phyloP scores from a whole-genome alignment of 345 rosid species.

The Syzygium aqueum region DNA sequence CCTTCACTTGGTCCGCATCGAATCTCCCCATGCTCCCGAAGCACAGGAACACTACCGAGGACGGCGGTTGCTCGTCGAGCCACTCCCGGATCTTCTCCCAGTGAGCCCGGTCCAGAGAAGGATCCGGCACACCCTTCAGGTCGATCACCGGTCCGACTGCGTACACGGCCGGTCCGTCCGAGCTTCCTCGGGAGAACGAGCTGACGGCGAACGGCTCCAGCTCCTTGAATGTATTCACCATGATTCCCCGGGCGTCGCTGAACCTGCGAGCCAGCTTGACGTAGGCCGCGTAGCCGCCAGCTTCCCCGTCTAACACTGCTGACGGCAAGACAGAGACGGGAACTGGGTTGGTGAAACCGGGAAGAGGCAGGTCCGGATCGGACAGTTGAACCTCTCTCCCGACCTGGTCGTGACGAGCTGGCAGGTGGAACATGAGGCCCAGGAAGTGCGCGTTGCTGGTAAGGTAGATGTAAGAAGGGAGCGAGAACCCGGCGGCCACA shows the following conservation, averaged over 20 bases:
- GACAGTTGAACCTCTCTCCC: constrained; percentile 4
- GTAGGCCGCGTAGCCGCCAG: constrained; percentile 23
- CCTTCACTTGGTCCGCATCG: constrained; percentile 20
- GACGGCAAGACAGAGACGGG: constrained; percentile 31
- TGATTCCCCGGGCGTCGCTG: constrained; percentile 22
- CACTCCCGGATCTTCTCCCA: constrained; percentile 19
- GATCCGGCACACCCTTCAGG: constrained; percentile 2
- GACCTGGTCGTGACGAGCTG: constrained; percentile 9
- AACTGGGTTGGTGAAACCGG: constrained; percentile 23
- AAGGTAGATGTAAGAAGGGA: constrained; percentile 42
- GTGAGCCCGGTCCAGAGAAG: constrained; percentile 7
- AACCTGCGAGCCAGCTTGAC: constrained; percentile 25
- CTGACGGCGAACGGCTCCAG: constrained; percentile 26
- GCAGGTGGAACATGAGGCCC: constrained; percentile 27
- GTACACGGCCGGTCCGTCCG: constrained; percentile 21
- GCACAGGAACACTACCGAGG: constrained; percentile 39
- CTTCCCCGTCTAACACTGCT: constrained; percentile 7
- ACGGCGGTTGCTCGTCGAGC: constrained; percentile 37
- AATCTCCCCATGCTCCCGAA: constrained; percentile 37
- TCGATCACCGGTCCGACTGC: constrained; percentile 23
- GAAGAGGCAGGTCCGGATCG: constrained; percentile 8
- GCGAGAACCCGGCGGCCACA: constrained; percentile 20
- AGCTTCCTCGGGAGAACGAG: constrained; percentile 4
- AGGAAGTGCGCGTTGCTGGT: constrained; percentile 26
- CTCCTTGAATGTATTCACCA: constrained; percentile 28